These are phyloP conservation scores for Cubamyces sp. DNA, from an alignment of 768 basidiomycete species.

Conservation along the genomic window DNA sequence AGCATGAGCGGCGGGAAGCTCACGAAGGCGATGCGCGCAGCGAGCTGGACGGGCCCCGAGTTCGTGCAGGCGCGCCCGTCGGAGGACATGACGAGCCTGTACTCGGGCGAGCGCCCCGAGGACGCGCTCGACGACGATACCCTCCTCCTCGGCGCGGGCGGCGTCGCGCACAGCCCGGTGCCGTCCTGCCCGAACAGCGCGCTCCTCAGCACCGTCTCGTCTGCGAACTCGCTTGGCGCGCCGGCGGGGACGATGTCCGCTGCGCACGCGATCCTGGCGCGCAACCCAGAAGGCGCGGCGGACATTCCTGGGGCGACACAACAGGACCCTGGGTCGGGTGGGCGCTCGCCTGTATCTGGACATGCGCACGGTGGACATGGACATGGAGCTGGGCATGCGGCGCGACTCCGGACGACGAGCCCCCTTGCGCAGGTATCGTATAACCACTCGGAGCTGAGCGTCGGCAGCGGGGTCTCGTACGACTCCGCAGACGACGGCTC, in stretches of 20 bases:
- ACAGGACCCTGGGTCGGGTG: constrained; percentile 15
- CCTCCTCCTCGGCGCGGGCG: constrained; percentile 56
- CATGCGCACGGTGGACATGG: background rate
- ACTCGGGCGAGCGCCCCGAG: constrained; percentile 45
- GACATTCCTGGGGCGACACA: constrained; percentile 24
- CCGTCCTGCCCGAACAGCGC: constrained; percentile 30
- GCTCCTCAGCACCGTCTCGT: constrained; percentile 35
- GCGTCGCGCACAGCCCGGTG: constrained; percentile 39
- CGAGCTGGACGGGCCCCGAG: constrained; percentile 63
- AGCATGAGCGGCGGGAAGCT: constrained; percentile 35
- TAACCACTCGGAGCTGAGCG: constrained; percentile 20
- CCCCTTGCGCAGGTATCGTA: constrained; percentile 41
- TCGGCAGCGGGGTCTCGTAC: constrained; percentile 24
- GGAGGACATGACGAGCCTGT: constrained; percentile 48
- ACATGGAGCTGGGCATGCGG: constrained; percentile 1
- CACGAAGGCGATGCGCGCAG: constrained; percentile 58
- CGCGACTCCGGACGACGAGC: constrained; percentile 39
- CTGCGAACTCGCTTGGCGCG: constrained; percentile 28
- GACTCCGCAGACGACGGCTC: constrained; percentile 35
- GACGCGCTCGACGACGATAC: constrained; percentile 55
- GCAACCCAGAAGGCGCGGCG: constrained; percentile 35
- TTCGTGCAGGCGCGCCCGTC: constrained; percentile 40
- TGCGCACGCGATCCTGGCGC: constrained; percentile 38
- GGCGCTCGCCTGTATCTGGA: background rate
- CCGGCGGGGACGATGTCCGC: constrained; percentile 25